Evolutionary conservation across 441 rosid species (phyloP), one percentile per base, ranked within the genome.

Genomic region (Viola pubescens): DNA sequence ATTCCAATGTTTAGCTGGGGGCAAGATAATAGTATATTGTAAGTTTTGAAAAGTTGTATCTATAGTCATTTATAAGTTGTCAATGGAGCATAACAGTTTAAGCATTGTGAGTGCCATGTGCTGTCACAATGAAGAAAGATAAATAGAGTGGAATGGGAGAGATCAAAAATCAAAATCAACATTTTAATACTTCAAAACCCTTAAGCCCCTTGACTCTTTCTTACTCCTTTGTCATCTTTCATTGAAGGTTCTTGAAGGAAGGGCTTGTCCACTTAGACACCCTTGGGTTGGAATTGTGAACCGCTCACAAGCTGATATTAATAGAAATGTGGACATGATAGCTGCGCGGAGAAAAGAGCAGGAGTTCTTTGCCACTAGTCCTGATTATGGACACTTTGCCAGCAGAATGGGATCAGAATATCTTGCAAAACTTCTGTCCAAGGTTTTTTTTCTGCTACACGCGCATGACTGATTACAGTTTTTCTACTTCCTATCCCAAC

Each of bases 251-350:
- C 85, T 84, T 59, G 91, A 87, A 71, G 95, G 95, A 54, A 74
- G 82, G 72, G 73, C 91, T 52, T 84, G 81, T 70, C 76, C 70
- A 46, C 81, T 87, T 54, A 80, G 77, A 61, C 83, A 81, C 67
- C 88, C 88, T 63, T 84, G 95, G 88, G 91, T 84, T 63, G 88
- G 95, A 62, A 69, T 81, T 64, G 89, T 87, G 82, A 26, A 26
- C 34, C 34, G 34, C 34, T 26, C 34, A 2, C 34, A 26, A 26
- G 34, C 34, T 26, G 34, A 26, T 26, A 26, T 26, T 26, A 26
- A 26, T 26, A 26, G 34, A 26, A 26, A 26, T 26, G 34, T 26
- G 47, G 84, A 87, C 73, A 84, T 87, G 88, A 72, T 72, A 64
- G 76, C 74, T 68, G 88, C 91, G 51, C 76, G 89, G 59, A 60